Evolutionary conservation across 202 grass and related monocot genomes (phyloP), one percentile per base, ranked within the genome.

Genomic region (Setaria viridis): DNA sequence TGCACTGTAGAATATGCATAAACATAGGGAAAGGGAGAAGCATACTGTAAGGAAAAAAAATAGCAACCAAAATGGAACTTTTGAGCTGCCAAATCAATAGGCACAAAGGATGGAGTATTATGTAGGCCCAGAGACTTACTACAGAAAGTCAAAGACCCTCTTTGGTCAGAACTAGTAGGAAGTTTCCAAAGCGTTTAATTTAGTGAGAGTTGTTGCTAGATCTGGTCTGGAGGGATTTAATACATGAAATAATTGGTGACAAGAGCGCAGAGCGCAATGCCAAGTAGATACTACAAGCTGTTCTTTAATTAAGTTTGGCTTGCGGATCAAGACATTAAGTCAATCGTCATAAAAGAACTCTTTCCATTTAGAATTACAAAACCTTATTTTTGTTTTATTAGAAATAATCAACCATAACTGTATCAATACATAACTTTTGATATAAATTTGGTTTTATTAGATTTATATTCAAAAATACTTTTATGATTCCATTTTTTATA

Each of bases 241-340:
- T 43, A 13, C 34, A 20, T 2, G 63, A n/a, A 33, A 67, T 85
- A 14, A 20, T 58, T 25, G 37, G 25, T 25, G 37, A 30, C 64
- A 70, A 78, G 21, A 78, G 21, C 70, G 1, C 25, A 10, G 13
- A 9, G 0, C 1, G 9, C 21, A 56, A 16, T 43, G 37, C 33
- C 48, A 56, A 29, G 11, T 10, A 1, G 1, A 11, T 3, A 0
- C 20, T n/a, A 42, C 3, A 43, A 46, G 34, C 3, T 54, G 17
- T 30, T 5, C 1, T 56, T 12, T 11, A 9, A 0, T 43, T 7
- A 43, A 19, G 19, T 11, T 56, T 59, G 56, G n/a, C 80, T 62
- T 72, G 80, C 14, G 9, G 80, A 19, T 33, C 80, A 82, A 82
- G 68, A 9, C 39, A 12, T 32, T 14, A 32, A 33, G 21, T 63